Percentiles rank a stretch among this genome's conserved stretches.
Conservation (phyloP, 78 protist genomes). For the Polysphondylium violaceum region DNA sequence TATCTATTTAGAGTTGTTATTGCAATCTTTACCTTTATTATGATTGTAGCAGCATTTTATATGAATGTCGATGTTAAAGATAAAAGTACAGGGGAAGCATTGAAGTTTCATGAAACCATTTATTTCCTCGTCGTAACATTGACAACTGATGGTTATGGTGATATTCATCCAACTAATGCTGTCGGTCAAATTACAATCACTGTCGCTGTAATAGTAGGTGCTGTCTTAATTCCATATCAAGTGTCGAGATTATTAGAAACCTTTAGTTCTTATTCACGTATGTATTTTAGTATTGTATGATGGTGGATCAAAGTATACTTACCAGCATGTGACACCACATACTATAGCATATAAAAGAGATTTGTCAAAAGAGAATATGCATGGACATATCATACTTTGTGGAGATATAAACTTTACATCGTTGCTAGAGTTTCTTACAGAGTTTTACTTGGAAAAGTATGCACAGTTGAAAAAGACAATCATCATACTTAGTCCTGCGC, state of each 20-base stretch:
- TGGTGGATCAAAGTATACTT: background rate
- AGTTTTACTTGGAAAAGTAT: constrained; percentile 70
- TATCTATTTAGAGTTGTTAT: constrained; percentile 69
- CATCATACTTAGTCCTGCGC: constrained; percentile 40
- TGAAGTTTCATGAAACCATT: constrained; percentile 57
- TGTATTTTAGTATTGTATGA: background rate
- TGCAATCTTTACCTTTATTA: constrained; percentile 71
- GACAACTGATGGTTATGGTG: constrained; percentile 80
- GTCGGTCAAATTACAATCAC: constrained; percentile 71
- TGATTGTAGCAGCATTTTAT: constrained; percentile 77
- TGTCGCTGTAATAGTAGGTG: constrained; percentile 49
- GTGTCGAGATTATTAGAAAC: constrained; percentile 67
- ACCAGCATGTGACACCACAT: background rate
- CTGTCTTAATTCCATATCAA: constrained; percentile 75
- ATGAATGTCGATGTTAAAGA: constrained; percentile 48
- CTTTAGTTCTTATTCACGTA: constrained; percentile 67
- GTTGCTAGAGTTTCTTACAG: constrained; percentile 65
- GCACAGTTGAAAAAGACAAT: constrained; percentile 69
- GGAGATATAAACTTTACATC: constrained; percentile 79
- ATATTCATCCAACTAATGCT: constrained; percentile 75
- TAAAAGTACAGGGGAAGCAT: background rate
- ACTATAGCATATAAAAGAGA: constrained; percentile 61
- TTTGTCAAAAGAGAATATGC: constrained; percentile 51
- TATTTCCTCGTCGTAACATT: constrained; percentile 76
- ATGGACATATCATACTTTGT: constrained; percentile 74